A percentile compares a stretch with the other conserved stretches of the same genome.
phyloP scores from a whole-genome alignment of 345 rosid genomes.

The Garcia nutans region DNA sequence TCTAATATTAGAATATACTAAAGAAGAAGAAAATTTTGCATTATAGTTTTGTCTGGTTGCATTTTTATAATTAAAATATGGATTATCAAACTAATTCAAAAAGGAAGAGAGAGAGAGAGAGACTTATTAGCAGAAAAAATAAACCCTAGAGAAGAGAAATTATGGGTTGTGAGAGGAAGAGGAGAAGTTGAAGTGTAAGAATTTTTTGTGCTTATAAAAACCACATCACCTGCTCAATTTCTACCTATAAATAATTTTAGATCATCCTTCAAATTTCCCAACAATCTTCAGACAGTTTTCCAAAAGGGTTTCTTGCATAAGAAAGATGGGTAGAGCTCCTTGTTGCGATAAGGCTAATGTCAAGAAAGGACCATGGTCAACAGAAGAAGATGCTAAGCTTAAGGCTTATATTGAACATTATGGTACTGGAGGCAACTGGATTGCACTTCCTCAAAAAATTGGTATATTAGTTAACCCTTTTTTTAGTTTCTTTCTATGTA shows the following conservation, averaged over 20 bases:
- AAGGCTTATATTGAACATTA: slow-evolving; percentile 74
- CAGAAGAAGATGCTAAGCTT: slow-evolving; percentile 93
- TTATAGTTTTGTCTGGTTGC: slow-evolving; percentile 34
- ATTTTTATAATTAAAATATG: slow-evolving; percentile 19
- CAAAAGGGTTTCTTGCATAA: slow-evolving; percentile 5
- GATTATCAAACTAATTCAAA: slow-evolving; percentile 69
- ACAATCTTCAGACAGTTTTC: slow-evolving; percentile 11
- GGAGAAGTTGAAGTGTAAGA: slow-evolving; percentile 34
- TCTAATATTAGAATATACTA: slow-evolving; percentile 24
- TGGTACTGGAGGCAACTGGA: slow-evolving; percentile 98
- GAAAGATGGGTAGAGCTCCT: slow-evolving; percentile 91
- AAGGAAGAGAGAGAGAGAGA: slow-evolving; percentile 37
- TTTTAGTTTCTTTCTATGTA: not conserved
- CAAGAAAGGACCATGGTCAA: slow-evolving; percentile 96
- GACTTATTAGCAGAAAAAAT: slow-evolving; percentile 10
- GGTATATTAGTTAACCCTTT: slow-evolving; percentile 41
- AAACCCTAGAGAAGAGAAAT: slow-evolving; percentile 55
- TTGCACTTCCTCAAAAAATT: slow-evolving; percentile 94
- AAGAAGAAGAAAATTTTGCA: slow-evolving; percentile 33
- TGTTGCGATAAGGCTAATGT: slow-evolving; percentile 95
- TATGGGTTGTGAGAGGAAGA: slow-evolving; percentile 19
- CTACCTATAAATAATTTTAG: slow-evolving; percentile 49
- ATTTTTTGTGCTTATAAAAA: slow-evolving; percentile 35
- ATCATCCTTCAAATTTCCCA: slow-evolving; percentile 29
- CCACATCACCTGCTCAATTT: slow-evolving; percentile 35